Evolutionary conservation across 2,329 filamentous ascomycete species (phyloP).

Genomic region (Penicillium sp.): DNA sequence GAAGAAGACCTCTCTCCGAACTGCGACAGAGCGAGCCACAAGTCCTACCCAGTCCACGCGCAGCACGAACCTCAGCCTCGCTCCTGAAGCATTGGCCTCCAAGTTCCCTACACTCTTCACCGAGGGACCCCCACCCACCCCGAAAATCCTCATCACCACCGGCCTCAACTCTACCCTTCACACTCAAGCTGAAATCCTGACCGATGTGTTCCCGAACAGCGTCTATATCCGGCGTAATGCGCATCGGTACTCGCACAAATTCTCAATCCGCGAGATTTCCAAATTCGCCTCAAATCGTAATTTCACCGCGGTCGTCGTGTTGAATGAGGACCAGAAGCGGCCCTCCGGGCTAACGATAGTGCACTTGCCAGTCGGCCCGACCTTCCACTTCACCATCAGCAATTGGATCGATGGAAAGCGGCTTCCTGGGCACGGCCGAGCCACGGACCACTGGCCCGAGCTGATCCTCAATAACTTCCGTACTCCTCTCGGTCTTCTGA

Average conservation of each 20-base stretch:
- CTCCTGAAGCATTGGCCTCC: conserved; percentile 58
- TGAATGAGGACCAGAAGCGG: conserved; percentile 86
- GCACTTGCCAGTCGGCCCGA: conserved; percentile 79
- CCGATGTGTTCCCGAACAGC: conserved; percentile 74
- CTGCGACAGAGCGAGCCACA: conserved; percentile 50
- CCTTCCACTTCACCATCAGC: conserved; percentile 86
- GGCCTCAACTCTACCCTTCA: conserved; percentile 86
- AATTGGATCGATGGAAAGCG: conserved; percentile 89
- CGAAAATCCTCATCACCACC: conserved; percentile 91
- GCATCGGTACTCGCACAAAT: conserved; percentile 83
- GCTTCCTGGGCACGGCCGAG: conserved; percentile 83
- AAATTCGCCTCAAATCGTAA: conserved; percentile 77
- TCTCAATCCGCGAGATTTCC: conserved; percentile 85
- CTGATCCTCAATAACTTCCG: conserved; percentile 91
- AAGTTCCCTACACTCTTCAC: conserved; percentile 62
- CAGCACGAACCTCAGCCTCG: conserved; percentile 59
- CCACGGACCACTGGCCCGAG: conserved; percentile 87
- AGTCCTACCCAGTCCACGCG: conserved; percentile 56
- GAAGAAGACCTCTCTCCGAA: conserved; percentile 35
- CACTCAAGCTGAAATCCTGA: conserved; percentile 73
- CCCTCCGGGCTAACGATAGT: conserved; percentile 79
- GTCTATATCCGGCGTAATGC: conserved; percentile 80
- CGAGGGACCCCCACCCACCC: conserved; percentile 52
- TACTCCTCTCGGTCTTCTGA: conserved; percentile 83
- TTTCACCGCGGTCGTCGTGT: conserved; percentile 78